Evolutionary conservation across 2,329 filamentous ascomycete genomes (phyloP), one percentile per base, ranked within the genome.

Genomic region (Aspergillus spinulosporus): DNA sequence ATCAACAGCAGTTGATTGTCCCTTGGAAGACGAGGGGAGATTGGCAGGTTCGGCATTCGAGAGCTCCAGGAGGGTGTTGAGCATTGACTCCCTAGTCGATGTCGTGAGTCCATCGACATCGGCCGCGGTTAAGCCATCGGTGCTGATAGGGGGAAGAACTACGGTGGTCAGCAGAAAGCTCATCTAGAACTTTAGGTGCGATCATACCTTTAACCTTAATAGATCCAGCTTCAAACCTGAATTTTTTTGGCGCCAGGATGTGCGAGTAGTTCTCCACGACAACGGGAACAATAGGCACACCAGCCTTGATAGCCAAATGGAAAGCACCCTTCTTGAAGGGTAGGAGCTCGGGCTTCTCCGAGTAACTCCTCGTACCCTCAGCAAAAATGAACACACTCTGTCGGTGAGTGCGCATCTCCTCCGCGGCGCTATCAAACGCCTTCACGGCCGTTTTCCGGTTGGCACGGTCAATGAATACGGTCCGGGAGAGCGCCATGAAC

Each of bases 271-370:
- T 92, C 70, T 89, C 88, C 31, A 85, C 84, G 46, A 92, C 88
- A 36, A 95, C 83, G 0, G 94, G 94, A 3, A 99, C 88, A 66
- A 99, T 90, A 28, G 92, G 92, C 4, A 97, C 94, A 63, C 91
- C 89, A 2, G 93, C 93, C 80, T 97, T 90, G 15, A 99, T 85
- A 45, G 94, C 94, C 34, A 99, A 82, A 74, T 99, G 93, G 76
- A 99, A 99, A 46, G 93, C 94, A 58, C 94, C 94, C 80, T 99
- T 99, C 79, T 99, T 99, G 82, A 97, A 99, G n/a, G 92, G 90
- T 54, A 97, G 80, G 66, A 99, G 77, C 58, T 82, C 84, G 1
- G 94, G 89, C 53, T 92, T 87, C 66, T 88, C 85, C 56, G 89
- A 83, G 77, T 97, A 96, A 72, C 90, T 95, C 64, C 94, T 84